Percentiles rank a stretch among this genome's conserved stretches.
Evolutionary conservation across 2,329 filamentous ascomycete genomes (phyloP).

Genomic region (Aspergillus bombycis): DNA sequence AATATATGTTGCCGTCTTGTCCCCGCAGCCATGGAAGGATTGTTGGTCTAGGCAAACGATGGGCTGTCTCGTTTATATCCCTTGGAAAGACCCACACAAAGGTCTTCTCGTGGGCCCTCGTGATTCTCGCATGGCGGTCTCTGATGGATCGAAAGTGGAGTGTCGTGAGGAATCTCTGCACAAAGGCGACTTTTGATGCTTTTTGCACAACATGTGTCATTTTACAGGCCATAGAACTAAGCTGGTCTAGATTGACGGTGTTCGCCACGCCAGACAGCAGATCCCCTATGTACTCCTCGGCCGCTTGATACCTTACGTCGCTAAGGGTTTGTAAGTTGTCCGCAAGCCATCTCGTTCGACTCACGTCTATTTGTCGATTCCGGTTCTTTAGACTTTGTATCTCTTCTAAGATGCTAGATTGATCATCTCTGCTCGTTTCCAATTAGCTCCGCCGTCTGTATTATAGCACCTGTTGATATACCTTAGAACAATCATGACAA

Average conservation of each 20-base stretch:
- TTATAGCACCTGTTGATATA: background rate
- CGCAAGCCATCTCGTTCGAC: background rate
- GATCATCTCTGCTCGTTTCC: background rate
- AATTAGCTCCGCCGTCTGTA: background rate
- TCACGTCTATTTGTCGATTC: background rate
- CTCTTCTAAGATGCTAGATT: background rate
- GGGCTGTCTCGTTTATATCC: background rate
- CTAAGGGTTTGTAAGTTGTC: background rate
- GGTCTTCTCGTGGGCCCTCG: background rate
- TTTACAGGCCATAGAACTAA: background rate
- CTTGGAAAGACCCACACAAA: background rate
- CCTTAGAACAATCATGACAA: background rate
- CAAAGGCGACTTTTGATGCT: background rate
- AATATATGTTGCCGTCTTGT: background rate
- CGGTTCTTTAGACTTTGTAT: background rate
- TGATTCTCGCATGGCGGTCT: background rate
- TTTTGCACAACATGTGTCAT: background rate
- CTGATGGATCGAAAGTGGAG: background rate
- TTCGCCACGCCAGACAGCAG: background rate
- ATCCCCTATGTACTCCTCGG: background rate
- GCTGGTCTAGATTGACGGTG: background rate
- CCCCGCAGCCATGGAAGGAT: background rate
- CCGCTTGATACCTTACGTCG: background rate
- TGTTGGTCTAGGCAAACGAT: background rate
- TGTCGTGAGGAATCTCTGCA: background rate